Evolutionary conservation across 176 grass and related monocot genomes (phyloP).

Genomic region (Hyparrhenia diplandra): DNA sequence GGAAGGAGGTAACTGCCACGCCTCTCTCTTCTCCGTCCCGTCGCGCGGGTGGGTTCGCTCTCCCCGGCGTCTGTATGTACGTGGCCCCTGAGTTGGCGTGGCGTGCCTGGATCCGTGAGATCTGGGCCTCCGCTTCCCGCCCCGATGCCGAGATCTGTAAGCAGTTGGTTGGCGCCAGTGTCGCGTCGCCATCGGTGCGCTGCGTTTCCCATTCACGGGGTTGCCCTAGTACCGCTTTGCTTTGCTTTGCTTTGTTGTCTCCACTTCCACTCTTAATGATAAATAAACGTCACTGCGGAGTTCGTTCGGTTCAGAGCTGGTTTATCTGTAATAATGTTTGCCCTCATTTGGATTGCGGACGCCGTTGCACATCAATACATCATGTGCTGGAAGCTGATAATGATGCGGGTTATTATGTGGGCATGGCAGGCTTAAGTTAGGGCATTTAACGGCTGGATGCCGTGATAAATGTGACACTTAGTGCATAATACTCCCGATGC

Average conservation of each 20-base stretch:
- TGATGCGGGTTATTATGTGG: neutral
- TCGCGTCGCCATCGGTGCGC: neutral
- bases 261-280: neutral
- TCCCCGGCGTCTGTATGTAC: neutral
- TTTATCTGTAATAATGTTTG: neutral
- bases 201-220: neutral
- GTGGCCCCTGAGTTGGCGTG: neutral
- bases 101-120: slow-evolving; percentile 33
- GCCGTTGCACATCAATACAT: neutral
- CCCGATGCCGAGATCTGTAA: slow-evolving; percentile 19
- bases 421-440: neutral
- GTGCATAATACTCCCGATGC: neutral
- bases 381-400: neutral
- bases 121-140: neutral
- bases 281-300: too few species aligned
- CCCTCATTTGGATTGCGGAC: neutral
- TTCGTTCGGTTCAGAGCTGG: neutral
- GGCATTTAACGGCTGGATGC: neutral
- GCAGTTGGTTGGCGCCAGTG: neutral
- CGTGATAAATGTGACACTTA: neutral
- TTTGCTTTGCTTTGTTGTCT: neutral
- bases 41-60: neutral
- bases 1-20: slow-evolving; percentile 21
- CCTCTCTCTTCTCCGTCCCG: neutral
- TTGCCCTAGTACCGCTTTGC: neutral